Conservation (phyloP, 2,329 filamentous ascomycete genomes). For the Diaporthe caulivora region DNA sequence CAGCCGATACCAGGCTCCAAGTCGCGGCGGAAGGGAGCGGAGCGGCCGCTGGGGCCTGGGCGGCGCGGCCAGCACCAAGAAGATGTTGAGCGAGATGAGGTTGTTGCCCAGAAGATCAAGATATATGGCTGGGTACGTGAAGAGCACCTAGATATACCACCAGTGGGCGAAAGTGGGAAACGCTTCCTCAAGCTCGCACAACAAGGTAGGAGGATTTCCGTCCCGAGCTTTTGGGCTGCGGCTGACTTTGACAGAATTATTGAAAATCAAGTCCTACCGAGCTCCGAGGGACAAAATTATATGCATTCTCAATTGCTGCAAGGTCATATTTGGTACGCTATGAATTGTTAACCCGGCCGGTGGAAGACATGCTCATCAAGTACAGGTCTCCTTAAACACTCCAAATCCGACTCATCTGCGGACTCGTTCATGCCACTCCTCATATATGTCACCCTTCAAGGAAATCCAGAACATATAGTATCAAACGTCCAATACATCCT, state of each 20-base stretch:
- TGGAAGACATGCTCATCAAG: neutral
- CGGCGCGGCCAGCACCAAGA: conserved; percentile 96
- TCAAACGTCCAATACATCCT: conserved; percentile 99
- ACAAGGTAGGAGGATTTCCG: conserved; percentile 70
- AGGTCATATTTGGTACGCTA: conserved; percentile 91
- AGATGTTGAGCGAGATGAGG: conserved; percentile 94
- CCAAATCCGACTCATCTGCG: conserved; percentile 93
- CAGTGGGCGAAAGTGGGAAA: conserved; percentile 85
- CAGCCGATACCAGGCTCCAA: conserved; percentile 78
- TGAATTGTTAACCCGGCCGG: neutral
- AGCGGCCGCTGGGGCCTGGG: conserved; percentile 81
- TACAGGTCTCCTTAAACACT: conserved; percentile 85
- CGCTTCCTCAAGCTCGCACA: conserved; percentile 91
- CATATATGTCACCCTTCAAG: conserved; percentile 95
- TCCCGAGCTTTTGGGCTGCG: conserved; percentile 39
- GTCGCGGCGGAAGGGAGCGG: conserved; percentile 75
- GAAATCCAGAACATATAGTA: conserved; percentile 94
- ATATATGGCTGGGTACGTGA: conserved; percentile 97
- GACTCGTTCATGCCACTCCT: conserved; percentile 96
- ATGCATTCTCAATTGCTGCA: conserved; percentile 98
- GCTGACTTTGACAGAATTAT: conserved; percentile 73
- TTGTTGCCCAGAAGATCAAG: conserved; percentile 95
- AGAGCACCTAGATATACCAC: conserved; percentile 91
- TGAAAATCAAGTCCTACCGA: conserved; percentile 97
- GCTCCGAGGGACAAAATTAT: conserved; percentile 99